Evolutionary conservation across 129 eudicot genomes (phyloP), one percentile per base, ranked within the genome.

Genomic region (Gnaphalium uliginosum): DNA sequence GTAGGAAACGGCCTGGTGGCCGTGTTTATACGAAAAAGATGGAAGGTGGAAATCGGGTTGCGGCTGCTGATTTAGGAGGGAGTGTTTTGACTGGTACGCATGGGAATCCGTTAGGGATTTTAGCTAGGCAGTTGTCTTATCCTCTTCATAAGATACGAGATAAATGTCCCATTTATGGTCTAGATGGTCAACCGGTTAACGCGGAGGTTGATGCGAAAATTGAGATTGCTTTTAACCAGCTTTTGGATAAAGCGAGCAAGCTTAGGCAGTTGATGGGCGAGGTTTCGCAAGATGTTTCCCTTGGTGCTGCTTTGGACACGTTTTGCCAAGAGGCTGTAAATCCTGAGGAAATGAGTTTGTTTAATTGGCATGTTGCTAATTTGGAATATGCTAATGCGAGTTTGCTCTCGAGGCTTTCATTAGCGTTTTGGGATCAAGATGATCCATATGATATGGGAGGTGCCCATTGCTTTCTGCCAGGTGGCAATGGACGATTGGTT

Each of bases 381-480:
- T 78, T 94, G 82, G 98, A 94, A 62, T 94, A 94, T 69, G 98
- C 98, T 41, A 94, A 94, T 30, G 97, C 98, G 2, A 89, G 96
- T 64, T 83, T 94, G 71, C 81, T 94, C 50, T 90, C 98, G 18
- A 94, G 63, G 75, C 98, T 94, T 69, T 94, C 98, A 10, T 82
- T 94, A 39, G 98, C 98, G 9, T 94, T 90, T 71, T 94, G 98
- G 98, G 98, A 94, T 77, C 98, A 94, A 79, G 98, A 94, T 81
- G 98, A 94, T 72, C 97, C 97, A 11, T 94, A 83, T 79, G 98
- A 94, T 80, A 94, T 94, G 98, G 98, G 98, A 21, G 98, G 98
- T 6, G 98, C 91, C 75, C 98, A 94, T 75, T 94, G 98, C 76
- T 94, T 94, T 75, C 76, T 89, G 76, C 84, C 89, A 39, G 98